Conservation (phyloP, 208 protist species). For the Wallacemonas sp. region DNA sequence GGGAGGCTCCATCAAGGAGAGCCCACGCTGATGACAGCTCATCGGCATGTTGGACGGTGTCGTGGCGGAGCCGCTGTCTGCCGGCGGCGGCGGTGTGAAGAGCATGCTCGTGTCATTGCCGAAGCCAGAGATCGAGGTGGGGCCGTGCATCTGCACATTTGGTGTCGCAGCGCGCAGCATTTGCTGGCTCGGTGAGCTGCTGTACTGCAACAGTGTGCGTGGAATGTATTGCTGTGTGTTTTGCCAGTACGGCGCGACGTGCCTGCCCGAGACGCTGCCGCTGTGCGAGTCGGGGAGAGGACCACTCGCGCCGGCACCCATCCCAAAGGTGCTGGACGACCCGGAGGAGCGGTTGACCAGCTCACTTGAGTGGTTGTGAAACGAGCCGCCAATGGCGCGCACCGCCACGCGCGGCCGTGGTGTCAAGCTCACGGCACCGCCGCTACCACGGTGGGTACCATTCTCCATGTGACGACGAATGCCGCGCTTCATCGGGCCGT, state of each 20-base stretch:
- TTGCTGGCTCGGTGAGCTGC: background rate
- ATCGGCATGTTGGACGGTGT: background rate
- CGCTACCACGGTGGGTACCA: background rate
- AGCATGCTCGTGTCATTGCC: background rate
- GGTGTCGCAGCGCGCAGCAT: background rate
- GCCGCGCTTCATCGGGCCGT: background rate
- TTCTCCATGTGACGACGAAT: slow-evolving; percentile 3
- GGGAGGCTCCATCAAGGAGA: background rate
- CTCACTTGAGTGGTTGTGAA: background rate
- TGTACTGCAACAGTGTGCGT: background rate
- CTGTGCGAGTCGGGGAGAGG: slow-evolving; percentile 6
- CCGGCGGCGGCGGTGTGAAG: background rate
- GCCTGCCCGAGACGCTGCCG: background rate
- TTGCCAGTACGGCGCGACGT: slow-evolving; percentile 15
- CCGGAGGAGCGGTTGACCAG: background rate
- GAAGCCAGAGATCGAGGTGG: too few species aligned
- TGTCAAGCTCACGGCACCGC: background rate
- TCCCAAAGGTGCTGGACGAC: background rate
- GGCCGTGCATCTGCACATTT: too few species aligned
- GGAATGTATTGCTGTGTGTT: slow-evolving; percentile 5
- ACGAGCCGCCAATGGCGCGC: background rate
- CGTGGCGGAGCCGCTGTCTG: background rate
- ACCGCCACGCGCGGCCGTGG: background rate
- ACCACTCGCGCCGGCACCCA: too few species aligned
- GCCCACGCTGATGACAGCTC: background rate